These are phyloP conservation scores for Colletotrichum echinochloae DNA, from an alignment of 2,329 filamentous ascomycete genomes.

Conservation along the genomic window DNA sequence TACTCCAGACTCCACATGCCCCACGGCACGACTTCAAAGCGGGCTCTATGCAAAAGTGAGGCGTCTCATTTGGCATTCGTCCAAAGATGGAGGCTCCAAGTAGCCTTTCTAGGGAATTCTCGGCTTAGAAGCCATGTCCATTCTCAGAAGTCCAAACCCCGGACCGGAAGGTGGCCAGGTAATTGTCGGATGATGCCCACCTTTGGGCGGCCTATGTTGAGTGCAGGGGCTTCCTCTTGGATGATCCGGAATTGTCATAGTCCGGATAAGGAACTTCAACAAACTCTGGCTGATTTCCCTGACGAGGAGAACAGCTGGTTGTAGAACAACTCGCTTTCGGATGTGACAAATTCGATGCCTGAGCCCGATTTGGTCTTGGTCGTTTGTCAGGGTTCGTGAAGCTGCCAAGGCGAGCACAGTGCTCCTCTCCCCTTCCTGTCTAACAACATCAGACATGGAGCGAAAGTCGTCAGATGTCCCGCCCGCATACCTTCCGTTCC, in stretches of 20 bases:
- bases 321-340: not conserved
- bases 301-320: too few species aligned
- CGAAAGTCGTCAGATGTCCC: slow-evolving; percentile 8
- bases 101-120: slow-evolving; percentile 1
- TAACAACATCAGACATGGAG: not conserved
- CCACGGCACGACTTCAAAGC: not conserved
- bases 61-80: not conserved
- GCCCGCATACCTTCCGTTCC: not conserved
- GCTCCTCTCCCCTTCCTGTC: not conserved
- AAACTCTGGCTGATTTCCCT: not conserved
- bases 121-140: not conserved
- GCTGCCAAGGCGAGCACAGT: not conserved
- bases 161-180: not conserved
- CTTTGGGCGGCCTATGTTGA: not conserved
- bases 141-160: not conserved
- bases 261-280: not conserved
- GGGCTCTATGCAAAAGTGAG: not conserved
- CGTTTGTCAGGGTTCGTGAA: slow-evolving; percentile 11
- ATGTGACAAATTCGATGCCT: slow-evolving; percentile 13
- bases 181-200: not conserved
- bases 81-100: not conserved
- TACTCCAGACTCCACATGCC: not conserved
- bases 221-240: not conserved
- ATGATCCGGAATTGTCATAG: not conserved
- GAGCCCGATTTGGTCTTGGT: slow-evolving; percentile 12